Evolutionary conservation across 345 rosid genomes (phyloP), one percentile per base, ranked within the genome.

Genomic region (Euclidium syriacum): DNA sequence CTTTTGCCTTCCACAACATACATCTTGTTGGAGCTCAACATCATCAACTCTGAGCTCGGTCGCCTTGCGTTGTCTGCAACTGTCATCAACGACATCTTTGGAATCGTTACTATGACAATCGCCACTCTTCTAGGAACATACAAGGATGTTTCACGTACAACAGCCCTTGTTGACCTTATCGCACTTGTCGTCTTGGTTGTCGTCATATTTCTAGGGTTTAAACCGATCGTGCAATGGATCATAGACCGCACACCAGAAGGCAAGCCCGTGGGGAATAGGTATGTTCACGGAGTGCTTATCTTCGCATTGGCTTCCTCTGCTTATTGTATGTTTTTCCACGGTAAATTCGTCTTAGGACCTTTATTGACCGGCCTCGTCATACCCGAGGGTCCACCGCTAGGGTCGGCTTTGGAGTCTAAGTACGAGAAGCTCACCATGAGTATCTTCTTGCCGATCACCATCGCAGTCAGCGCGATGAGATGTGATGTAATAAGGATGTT

Each of bases 321-420:
- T 3, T 54, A 25, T 6, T 9, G 71, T 9, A 29, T 54, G 33
- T 5, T 33, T 6, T 20, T 33, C 29, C 25, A 48, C 5, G 52
- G 36, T 7, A 19, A 53, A 25, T 11, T 58, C 5, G 3, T 65
- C 0, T 12, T 68, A 9, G 80, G 77, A 9, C 68, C 72, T 3
- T 49, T 64, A 4, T 19, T 65, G 14, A 12, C 64, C 0, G 77
- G 80, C 16, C 9, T 73, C 7, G 71, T 62, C 0, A 53, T 77
- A 0, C 80, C 80, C 0, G 64, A 64, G 1, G 80, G 80, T 0
- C 77, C 77, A 0, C 80, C 77, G 0, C 14, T 77, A 20, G 77
- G 80, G 11, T 39, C 43, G 12, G 6, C 17, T n/a, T 39, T 39
- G 16, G 43, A 39, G 6, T 16, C 43, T 4, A 39, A 39, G 16